Conservation (phyloP, 257 asterid genomes). For the Solanum neorickii region DNA sequence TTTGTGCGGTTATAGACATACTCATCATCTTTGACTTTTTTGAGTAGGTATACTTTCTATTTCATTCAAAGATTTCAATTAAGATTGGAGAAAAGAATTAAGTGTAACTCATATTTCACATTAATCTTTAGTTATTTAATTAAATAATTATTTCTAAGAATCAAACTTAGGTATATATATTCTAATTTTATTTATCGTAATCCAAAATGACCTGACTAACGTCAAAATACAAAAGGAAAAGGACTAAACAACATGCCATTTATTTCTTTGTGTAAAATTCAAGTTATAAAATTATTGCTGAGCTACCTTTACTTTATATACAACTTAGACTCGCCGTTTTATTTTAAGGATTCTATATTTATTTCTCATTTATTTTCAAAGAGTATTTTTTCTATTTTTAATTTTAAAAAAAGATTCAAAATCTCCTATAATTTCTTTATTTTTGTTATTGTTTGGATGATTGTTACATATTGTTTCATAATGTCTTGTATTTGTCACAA, state of each 20-base stretch:
- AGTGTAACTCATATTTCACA: background rate
- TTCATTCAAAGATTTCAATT: background rate
- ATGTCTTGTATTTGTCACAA: too few species aligned
- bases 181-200: background rate
- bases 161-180: background rate
- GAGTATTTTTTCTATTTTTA: too few species aligned
- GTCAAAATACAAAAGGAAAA: background rate
- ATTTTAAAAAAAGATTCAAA: too few species aligned
- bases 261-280: background rate
- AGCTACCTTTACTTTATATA: background rate
- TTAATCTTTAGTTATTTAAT: background rate
- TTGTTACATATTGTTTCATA: too few species aligned
- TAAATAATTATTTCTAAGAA: background rate
- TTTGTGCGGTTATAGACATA: background rate
- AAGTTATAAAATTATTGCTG: background rate
- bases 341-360: too few species aligned
- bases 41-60: background rate
- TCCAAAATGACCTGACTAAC: background rate
- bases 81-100: background rate
- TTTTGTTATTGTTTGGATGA: too few species aligned
- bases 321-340: too few species aligned
- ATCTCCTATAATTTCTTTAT: too few species aligned
- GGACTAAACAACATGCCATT: background rate
- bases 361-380: too few species aligned
- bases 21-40: background rate